Percentiles rank a stretch among this genome's conserved stretches.
phyloP scores from a whole-genome alignment of 75 land plant species.

The Cryptomeria japonica region DNA sequence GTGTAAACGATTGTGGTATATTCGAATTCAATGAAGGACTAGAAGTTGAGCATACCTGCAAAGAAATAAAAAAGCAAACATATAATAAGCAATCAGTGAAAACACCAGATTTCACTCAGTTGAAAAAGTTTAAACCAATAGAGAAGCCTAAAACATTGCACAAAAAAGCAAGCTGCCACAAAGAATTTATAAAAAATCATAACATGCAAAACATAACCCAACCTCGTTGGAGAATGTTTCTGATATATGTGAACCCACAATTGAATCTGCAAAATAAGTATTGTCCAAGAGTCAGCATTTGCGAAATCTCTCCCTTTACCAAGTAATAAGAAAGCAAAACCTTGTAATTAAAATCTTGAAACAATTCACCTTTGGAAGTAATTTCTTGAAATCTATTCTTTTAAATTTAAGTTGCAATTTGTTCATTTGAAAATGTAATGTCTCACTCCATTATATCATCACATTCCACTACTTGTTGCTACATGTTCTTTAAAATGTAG shows the following conservation, averaged over 20 bases:
- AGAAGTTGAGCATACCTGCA: conserved; percentile 7
- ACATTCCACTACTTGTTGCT: neutral
- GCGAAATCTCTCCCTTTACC: neutral
- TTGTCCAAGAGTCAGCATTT: conserved; percentile 5
- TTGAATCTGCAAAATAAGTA: conserved; percentile 19
- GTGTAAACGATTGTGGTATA: conserved; percentile 10
- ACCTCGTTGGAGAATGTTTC: conserved; percentile 45
- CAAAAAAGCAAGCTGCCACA: neutral
- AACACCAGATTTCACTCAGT: neutral
- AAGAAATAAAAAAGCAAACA: neutral
- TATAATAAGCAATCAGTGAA: neutral
- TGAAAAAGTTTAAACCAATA: neutral
- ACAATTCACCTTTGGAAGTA: neutral
- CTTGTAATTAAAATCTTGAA: neutral
- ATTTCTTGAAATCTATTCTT: neutral
- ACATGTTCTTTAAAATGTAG: neutral
- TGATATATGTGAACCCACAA: conserved; percentile 19
- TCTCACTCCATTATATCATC: neutral
- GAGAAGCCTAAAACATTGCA: neutral
- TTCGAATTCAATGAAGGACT: conserved; percentile 10
- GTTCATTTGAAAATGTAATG: neutral
- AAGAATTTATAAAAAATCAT: neutral
- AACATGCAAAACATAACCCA: conserved; percentile 10
- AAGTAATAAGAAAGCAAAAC: neutral
- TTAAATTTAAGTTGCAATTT: neutral